These are phyloP conservation scores for Silene noctiflora DNA, from an alignment of 179 eudicot species.

Conservation along the genomic window DNA sequence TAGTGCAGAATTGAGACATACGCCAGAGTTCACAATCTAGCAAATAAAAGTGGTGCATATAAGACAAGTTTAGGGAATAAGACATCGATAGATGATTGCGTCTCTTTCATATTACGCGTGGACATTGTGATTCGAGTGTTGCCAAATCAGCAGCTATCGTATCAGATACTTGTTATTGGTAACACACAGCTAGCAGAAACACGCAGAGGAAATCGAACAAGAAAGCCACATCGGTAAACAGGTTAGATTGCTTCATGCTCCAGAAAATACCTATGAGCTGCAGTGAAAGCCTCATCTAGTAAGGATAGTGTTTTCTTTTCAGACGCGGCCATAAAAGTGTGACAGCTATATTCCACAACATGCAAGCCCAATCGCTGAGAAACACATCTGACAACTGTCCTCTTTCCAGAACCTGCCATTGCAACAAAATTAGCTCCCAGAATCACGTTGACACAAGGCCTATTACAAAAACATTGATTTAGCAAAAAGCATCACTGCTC, in stretches of 20 bases:
- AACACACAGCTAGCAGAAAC: slow-evolving; percentile 3
- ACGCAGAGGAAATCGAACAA: neutral
- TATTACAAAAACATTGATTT: neutral
- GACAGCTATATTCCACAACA: slow-evolving; percentile 83
- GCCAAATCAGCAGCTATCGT: neutral
- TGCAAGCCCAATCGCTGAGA: slow-evolving; percentile 83
- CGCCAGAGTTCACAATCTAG: slow-evolving; percentile 6
- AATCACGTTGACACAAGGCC: slow-evolving; percentile 1
- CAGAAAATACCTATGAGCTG: slow-evolving; percentile 65
- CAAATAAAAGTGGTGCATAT: neutral
- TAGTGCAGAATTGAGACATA: neutral
- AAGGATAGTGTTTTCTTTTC: slow-evolving; percentile 63
- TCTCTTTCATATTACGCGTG: neutral
- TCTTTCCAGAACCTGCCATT: slow-evolving; percentile 82
- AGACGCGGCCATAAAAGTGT: slow-evolving; percentile 61
- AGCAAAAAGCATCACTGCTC: slow-evolving; percentile 6
- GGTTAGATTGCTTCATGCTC: slow-evolving; percentile 9
- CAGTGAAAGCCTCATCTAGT: slow-evolving; percentile 67
- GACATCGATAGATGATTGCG: neutral
- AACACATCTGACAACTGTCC: slow-evolving; percentile 77
- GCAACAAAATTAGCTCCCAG: slow-evolving; percentile 26
- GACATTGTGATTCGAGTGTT: slow-evolving; percentile 1
- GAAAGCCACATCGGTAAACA: slow-evolving; percentile 7
- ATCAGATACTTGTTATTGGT: neutral
- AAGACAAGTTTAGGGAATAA: neutral